A percentile compares a stretch with the other conserved stretches of the same genome.
These are phyloP conservation scores for Paramecium caudatum DNA, from an alignment of 73 alveolate species.

Conservation along the genomic window DNA sequence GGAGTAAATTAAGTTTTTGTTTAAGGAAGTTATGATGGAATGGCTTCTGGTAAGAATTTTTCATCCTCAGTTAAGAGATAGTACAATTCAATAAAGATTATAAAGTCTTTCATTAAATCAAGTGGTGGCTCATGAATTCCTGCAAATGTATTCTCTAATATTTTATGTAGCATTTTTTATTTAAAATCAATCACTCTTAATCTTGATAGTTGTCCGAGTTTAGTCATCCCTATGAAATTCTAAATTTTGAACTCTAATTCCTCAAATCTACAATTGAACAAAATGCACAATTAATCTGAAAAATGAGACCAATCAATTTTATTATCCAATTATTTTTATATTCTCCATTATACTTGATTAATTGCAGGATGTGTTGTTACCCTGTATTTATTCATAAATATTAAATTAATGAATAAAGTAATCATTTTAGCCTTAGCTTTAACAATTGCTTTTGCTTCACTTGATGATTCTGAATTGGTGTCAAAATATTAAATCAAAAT, in stretches of 20 bases:
- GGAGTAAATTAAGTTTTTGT: background rate
- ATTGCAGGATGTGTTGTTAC: constrained; percentile 17
- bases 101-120: background rate
- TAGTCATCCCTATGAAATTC: background rate
- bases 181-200: background rate
- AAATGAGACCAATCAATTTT: background rate
- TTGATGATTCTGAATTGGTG: constrained; percentile 35
- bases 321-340: background rate
- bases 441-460: background rate
- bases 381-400: constrained; percentile 12
- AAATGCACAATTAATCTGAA: background rate
- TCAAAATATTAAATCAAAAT: background rate
- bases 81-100: constrained; percentile 17
- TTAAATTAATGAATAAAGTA: constrained; percentile 37
- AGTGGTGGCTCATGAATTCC: background rate
- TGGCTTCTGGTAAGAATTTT: background rate
- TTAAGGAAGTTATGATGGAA: background rate
- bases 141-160: background rate
- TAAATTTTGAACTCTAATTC: constrained; percentile 9
- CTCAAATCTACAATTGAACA: background rate
- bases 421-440: background rate
- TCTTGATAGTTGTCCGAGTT: background rate
- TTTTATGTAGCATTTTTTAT: background rate
- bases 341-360: constrained; percentile 10
- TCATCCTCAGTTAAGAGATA: background rate